Conservation (phyloP, 805 yeast genomes). For the Blastobotrys americana region DNA sequence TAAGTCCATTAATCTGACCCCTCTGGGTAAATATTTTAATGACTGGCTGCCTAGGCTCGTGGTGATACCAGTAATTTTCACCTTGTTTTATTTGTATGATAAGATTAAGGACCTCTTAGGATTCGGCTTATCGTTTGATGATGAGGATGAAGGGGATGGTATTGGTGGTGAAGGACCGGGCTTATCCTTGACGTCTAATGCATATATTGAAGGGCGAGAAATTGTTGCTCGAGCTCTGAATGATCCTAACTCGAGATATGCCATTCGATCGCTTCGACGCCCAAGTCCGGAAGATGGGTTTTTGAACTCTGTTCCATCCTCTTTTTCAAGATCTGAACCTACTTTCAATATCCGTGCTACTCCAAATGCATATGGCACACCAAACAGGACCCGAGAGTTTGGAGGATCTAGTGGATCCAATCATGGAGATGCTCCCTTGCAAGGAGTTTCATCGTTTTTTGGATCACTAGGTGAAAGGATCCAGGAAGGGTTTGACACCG, state of each 20-base stretch:
- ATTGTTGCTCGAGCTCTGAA: constrained; percentile 28
- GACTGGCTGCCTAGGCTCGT: constrained; percentile 70
- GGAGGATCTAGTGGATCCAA: not conserved
- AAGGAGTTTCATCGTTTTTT: constrained; percentile 15
- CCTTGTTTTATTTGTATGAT: constrained; percentile 62
- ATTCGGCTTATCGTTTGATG: constrained; percentile 33
- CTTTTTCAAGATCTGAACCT: not conserved
- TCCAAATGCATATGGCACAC: not conserved
- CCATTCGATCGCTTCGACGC: constrained; percentile 10
- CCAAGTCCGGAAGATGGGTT: not conserved
- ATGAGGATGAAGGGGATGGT: constrained; percentile 29
- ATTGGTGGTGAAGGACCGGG: constrained; percentile 3
- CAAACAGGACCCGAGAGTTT: constrained; percentile 1
- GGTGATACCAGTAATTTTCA: constrained; percentile 59
- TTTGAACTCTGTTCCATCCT: not conserved
- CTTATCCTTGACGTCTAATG: constrained; percentile 5
- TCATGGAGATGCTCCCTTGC: not conserved
- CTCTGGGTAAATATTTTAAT: constrained; percentile 64
- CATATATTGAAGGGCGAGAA: constrained; percentile 31
- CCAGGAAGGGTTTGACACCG: constrained; percentile 14
- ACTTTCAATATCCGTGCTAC: not conserved
- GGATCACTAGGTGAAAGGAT: constrained; percentile 15
- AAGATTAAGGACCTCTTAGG: constrained; percentile 41
- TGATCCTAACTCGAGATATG: constrained; percentile 21
- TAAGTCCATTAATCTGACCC: constrained; percentile 64